phyloP scores from a whole-genome alignment of 1,284 basidiomycete genomes.

The Ceratobasidium sp. region DNA sequence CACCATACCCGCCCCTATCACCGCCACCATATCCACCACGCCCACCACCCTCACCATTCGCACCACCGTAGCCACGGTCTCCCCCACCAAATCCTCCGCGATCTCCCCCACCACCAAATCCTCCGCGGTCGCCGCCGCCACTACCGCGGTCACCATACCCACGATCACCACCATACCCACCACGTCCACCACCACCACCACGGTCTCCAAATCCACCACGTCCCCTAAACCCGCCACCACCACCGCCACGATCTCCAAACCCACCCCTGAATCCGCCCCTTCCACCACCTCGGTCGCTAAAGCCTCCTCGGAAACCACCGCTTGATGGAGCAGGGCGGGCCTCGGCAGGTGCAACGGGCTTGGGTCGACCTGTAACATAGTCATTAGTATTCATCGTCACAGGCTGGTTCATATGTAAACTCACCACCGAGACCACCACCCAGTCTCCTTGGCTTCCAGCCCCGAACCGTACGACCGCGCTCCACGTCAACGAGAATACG shows the following conservation, averaged over 20 bases:
- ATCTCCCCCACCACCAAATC: conserved; percentile 22
- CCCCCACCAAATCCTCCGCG: conserved; percentile 42
- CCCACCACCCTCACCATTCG: conserved; percentile 43
- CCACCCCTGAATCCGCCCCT: conserved; percentile 49
- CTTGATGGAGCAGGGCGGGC: conserved; percentile 47
- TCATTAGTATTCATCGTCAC: neutral
- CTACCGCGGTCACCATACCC: conserved; percentile 24
- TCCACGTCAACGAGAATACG: conserved; percentile 97
- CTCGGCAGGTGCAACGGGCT: conserved; percentile 71
- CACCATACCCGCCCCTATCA: conserved; percentile 47
- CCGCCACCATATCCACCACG: conserved; percentile 44
- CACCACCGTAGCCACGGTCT: conserved; percentile 41
- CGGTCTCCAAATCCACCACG: conserved; percentile 7
- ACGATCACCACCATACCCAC: conserved; percentile 33
- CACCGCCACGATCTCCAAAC: conserved; percentile 47
- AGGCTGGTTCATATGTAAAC: neutral
- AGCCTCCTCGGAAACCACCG: conserved; percentile 54
- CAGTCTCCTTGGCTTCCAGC: conserved; percentile 96
- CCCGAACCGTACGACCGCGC: conserved; percentile 95
- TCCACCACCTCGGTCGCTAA: conserved; percentile 48
- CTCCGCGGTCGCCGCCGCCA: conserved; percentile 13
- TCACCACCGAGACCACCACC: conserved; percentile 87
- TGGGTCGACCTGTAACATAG: conserved; percentile 74
- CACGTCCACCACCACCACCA: conserved; percentile 29
- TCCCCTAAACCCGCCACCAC: conserved; percentile 43